Evolutionary conservation across 1,139 yeast species (phyloP), one percentile per base, ranked within the genome.

Genomic region (Saccharomyces hybrid): DNA sequence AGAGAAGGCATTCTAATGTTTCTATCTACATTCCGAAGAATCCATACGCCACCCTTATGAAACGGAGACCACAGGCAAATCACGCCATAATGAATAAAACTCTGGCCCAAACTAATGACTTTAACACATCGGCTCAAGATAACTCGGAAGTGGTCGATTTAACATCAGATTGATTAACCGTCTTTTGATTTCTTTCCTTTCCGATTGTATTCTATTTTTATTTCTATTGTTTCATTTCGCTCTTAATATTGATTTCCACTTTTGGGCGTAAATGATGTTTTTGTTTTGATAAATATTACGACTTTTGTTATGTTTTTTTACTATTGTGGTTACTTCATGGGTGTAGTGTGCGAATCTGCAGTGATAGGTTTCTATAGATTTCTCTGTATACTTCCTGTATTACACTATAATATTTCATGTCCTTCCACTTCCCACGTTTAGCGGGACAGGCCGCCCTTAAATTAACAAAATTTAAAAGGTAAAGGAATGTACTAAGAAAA

Each of bases 11-110:
- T 38, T 38, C 44, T 4, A 38, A 38, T 38, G 51, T 50, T 16
- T 50, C 51, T 13, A 47, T 47, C 5, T 50, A 42, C 32, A 50
- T 50, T 23, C 51, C 51, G 23, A 50, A 50, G 48, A 50, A 50
- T 29, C 51, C 51, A 13, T 50, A 50, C 16, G 51, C 51, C 20
- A 42, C 46, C 14, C 42, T 50, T 4, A 41, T 47, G 14, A 44
- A 38, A n/a, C 46, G 51, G 46, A 50, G 51, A 50, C 42, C 29
- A 29, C 48, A 50, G 11, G 44, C 51, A 23, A 28, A 31, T 16
- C 23, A 13, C 9, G 42, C 16, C 38, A 8, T 11, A 46, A 46
- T n/a, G 7, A 26, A 27, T 26, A 46, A 25, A 46, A n/a, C 47
- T n/a, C 47, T n/a, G 23, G 47, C 31, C 5, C 47, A 25, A 46